Percentiles rank a stretch among this genome's conserved stretches.
These are phyloP conservation scores for Cyberlindnera americana DNA, from an alignment of 805 yeast species.

Conservation along the genomic window DNA sequence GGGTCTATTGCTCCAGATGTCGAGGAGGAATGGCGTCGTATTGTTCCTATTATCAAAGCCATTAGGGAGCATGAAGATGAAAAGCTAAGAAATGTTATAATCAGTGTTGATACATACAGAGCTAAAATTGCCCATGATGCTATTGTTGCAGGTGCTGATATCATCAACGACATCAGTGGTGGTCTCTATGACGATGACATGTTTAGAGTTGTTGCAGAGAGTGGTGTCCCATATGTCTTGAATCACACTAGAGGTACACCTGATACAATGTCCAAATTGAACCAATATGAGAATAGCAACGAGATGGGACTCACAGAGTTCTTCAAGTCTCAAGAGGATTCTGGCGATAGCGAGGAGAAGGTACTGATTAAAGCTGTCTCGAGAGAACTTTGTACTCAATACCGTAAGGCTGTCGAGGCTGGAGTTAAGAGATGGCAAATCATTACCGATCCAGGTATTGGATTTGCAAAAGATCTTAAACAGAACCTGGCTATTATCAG, in stretches of 20 bases:
- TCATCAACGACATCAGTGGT: conserved; percentile 86
- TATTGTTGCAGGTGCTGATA: conserved; percentile 77
- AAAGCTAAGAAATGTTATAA: conserved; percentile 39
- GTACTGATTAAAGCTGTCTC: conserved; percentile 54
- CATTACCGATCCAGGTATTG: conserved; percentile 91
- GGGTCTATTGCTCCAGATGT: conserved; percentile 59
- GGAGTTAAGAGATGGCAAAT: conserved; percentile 90
- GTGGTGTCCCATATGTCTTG: conserved; percentile 72
- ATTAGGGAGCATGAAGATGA: conserved; percentile 44
- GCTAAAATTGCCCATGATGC: conserved; percentile 68
- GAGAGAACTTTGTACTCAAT: conserved; percentile 57
- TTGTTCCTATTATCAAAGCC: conserved; percentile 63
- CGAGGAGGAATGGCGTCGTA: conserved; percentile 67
- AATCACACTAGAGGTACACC: conserved; percentile 87
- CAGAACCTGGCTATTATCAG: conserved; percentile 70
- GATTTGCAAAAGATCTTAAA: conserved; percentile 80
- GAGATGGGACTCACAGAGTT: conserved; percentile 38
- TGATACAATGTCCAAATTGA: conserved; percentile 60
- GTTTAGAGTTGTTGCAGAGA: conserved; percentile 63
- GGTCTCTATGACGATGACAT: conserved; percentile 69
- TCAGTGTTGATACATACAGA: conserved; percentile 89
- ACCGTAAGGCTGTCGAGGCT: conserved; percentile 48
- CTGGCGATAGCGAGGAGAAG: conserved; percentile 25
- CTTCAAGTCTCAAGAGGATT: conserved; percentile 22
- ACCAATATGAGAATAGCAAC: conserved; percentile 45